phyloP scores from a whole-genome alignment of 164 flowering plant genomes.

The Piper longum region DNA sequence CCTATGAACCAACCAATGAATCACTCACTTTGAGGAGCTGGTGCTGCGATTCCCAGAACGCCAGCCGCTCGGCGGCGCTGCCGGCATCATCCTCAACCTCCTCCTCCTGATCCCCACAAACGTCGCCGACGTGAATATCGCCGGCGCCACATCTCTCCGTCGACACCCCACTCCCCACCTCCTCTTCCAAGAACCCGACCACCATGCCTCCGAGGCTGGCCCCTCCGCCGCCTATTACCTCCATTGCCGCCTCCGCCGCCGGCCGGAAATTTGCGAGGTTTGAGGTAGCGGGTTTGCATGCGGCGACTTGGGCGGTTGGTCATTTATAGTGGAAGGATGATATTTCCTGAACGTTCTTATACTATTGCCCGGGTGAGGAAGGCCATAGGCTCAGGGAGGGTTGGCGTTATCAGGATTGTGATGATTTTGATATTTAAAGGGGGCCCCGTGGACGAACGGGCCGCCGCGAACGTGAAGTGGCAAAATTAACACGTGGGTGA shows the following conservation, averaged over 20 bases:
- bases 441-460: conserved; percentile 7
- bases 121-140: background rate
- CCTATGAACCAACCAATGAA: background rate
- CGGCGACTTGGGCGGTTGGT: too few relatives aligned
- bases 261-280: background rate
- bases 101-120: background rate
- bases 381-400: too few relatives aligned
- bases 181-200: conserved; percentile 31
- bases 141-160: conserved; percentile 5
- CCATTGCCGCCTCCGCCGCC: conserved; percentile 4
- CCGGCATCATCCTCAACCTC: conserved; percentile 9
- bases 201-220: conserved; percentile 27
- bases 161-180: conserved; percentile 2
- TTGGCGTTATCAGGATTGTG: too few relatives aligned
- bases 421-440: background rate
- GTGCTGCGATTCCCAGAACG: conserved; percentile 18
- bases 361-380: too few relatives aligned
- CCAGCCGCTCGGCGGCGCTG: conserved; percentile 6
- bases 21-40: conserved; percentile 16
- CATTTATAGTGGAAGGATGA: too few relatives aligned
- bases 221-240: conserved; percentile 1
- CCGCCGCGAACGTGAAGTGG: conserved; percentile 9
- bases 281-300: background rate
- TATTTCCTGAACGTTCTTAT: too few relatives aligned
- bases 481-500: conserved; percentile 4